Evolutionary conservation across 805 yeast genomes (phyloP).

Genomic region (Cephaloascus fragrans): DNA sequence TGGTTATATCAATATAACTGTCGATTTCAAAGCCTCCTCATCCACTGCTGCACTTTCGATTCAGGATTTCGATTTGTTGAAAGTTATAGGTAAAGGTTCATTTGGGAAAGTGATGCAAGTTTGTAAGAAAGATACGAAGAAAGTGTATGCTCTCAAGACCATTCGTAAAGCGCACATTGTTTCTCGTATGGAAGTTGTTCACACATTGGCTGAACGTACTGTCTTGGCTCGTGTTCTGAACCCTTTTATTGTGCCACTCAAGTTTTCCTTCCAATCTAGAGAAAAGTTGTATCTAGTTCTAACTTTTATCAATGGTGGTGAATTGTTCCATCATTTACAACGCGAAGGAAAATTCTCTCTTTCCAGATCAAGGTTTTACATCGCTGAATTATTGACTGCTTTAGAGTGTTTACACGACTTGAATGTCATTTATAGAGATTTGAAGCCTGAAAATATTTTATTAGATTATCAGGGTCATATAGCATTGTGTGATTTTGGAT

Average conservation of each 20-base stretch:
- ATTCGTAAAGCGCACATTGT: slow-evolving; percentile 91
- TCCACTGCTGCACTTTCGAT: slow-evolving; percentile 58
- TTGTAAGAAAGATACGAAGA: slow-evolving; percentile 87
- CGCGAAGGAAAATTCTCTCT: slow-evolving; percentile 82
- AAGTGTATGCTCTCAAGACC: slow-evolving; percentile 90
- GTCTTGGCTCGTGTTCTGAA: slow-evolving; percentile 88
- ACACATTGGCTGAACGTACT: slow-evolving; percentile 92
- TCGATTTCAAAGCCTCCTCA: slow-evolving; percentile 54
- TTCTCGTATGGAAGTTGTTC: slow-evolving; percentile 89
- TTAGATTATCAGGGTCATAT: slow-evolving; percentile 96
- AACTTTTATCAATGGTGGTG: slow-evolving; percentile 96
- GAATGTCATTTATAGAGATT: slow-evolving; percentile 89
- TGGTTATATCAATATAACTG: slow-evolving; percentile 51
- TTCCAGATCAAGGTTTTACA: slow-evolving; percentile 85
- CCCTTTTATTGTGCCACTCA: slow-evolving; percentile 93
- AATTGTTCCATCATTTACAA: slow-evolving; percentile 88
- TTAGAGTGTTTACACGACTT: slow-evolving; percentile 84
- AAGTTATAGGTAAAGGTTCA: slow-evolving; percentile 96
- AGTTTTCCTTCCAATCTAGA: slow-evolving; percentile 95
- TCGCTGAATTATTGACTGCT: slow-evolving; percentile 90
- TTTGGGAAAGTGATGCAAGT: slow-evolving; percentile 99
- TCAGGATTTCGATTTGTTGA: slow-evolving; percentile 86
- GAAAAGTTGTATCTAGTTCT: slow-evolving; percentile 86
- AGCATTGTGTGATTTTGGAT: slow-evolving; percentile 94
- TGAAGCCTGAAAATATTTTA: slow-evolving; percentile 92